Conservation (phyloP, 352 stramenopile genomes). For the Pythium utonaiense region DNA sequence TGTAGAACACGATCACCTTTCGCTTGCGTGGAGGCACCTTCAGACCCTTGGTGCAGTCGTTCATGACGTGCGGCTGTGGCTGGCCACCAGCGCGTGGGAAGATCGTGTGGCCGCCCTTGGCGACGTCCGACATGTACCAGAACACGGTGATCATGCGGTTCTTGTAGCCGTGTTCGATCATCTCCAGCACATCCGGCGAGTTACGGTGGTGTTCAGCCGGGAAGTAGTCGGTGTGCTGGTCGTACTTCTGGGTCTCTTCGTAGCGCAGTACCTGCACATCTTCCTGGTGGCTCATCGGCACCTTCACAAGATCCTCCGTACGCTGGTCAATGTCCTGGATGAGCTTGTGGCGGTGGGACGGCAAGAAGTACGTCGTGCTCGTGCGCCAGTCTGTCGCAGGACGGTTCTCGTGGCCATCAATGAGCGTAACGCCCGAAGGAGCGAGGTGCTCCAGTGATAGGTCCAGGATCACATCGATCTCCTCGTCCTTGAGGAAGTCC, state of each 20-base stretch:
- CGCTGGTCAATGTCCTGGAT: slow-evolving; percentile 60
- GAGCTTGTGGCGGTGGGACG: slow-evolving; percentile 38
- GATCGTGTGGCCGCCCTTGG: slow-evolving; percentile 63
- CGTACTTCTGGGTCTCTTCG: slow-evolving; percentile 74
- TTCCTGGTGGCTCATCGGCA: slow-evolving; percentile 62
- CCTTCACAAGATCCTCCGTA: slow-evolving; percentile 60
- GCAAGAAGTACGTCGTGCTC: slow-evolving; percentile 73
- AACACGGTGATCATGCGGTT: slow-evolving; percentile 87
- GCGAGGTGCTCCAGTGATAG: slow-evolving; percentile 59
- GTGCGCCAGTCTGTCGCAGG: slow-evolving; percentile 70
- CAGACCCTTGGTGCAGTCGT: slow-evolving; percentile 56
- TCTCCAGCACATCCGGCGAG: slow-evolving; percentile 43
- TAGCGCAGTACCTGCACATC: slow-evolving; percentile 75
- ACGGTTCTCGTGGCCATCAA: slow-evolving; percentile 62
- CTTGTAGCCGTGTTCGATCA: slow-evolving; percentile 65
- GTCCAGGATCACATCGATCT: slow-evolving; percentile 72
- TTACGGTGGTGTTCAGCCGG: slow-evolving; percentile 40
- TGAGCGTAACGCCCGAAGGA: slow-evolving; percentile 55
- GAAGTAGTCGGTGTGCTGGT: slow-evolving; percentile 78
- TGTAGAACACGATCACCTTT: slow-evolving; percentile 83
- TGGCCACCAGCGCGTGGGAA: slow-evolving; percentile 55
- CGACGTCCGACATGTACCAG: slow-evolving; percentile 85
- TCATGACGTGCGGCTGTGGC: slow-evolving; percentile 42
- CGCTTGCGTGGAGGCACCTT: slow-evolving; percentile 65
- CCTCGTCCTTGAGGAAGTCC: slow-evolving; percentile 69